phyloP scores from a whole-genome alignment of 495 filamentous ascomycete genomes.

The Barbatosphaeria neglecta region DNA sequence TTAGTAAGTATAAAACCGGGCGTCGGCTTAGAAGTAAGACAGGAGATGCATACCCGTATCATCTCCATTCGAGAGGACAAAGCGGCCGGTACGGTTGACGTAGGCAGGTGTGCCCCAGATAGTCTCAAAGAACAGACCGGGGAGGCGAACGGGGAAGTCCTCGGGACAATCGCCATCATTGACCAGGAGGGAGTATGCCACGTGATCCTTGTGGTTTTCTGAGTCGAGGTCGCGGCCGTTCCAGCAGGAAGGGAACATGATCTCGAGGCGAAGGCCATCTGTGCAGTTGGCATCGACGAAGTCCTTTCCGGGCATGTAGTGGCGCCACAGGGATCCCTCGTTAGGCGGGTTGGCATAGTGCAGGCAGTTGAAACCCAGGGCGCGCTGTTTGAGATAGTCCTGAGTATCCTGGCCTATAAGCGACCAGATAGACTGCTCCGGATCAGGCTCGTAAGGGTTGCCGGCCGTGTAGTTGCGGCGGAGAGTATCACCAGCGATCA shows the following conservation, averaged over 20 bases:
- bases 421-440: slow-evolving; percentile 61
- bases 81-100: slow-evolving; percentile 52
- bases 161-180: slow-evolving; percentile 67
- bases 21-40: neutral
- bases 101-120: slow-evolving; percentile 74
- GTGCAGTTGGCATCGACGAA: slow-evolving; percentile 65
- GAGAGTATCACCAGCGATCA: slow-evolving; percentile 66
- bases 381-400: slow-evolving; percentile 59
- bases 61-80: slow-evolving; percentile 77
- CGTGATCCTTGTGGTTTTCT: slow-evolving; percentile 53
- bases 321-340: slow-evolving; percentile 67
- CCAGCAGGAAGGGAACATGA: slow-evolving; percentile 92
- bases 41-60: slow-evolving; percentile 41
- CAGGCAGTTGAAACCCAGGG: slow-evolving; percentile 86
- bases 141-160: slow-evolving; percentile 56
- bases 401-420: slow-evolving; percentile 46
- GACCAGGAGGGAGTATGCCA: slow-evolving; percentile 67
- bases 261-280: slow-evolving; percentile 67
- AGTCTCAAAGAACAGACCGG: slow-evolving; percentile 75
- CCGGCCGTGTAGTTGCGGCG: slow-evolving; percentile 62
- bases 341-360: slow-evolving; percentile 47
- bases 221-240: slow-evolving; percentile 58
- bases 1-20: slow-evolving; percentile 4
- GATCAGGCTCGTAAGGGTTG: slow-evolving; percentile 44
- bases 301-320: slow-evolving; percentile 66